Percentiles rank a stretch among this genome's conserved stretches.
Conservation (phyloP, 768 basidiomycete genomes). For the Cystofilobasidium capitatum region DNA sequence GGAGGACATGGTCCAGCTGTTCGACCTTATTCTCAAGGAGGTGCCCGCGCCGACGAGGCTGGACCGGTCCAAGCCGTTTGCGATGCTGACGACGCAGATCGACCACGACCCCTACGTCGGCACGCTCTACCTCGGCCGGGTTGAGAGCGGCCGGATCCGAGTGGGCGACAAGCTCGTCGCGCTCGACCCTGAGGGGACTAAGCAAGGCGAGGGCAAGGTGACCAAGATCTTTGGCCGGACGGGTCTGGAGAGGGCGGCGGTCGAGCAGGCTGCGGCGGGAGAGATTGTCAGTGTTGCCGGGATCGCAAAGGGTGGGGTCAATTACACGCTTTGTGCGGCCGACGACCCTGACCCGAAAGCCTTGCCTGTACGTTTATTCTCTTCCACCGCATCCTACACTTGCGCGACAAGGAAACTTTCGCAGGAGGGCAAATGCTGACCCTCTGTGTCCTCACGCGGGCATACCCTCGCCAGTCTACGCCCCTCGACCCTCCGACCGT, state of each 20-base stretch:
- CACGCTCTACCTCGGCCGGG: slow-evolving; percentile 23
- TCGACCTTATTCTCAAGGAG: slow-evolving; percentile 26
- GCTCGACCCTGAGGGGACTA: slow-evolving; percentile 20
- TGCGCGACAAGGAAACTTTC: no score
- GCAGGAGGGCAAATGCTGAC: no score
- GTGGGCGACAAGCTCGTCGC: slow-evolving; percentile 22
- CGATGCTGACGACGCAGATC: slow-evolving; percentile 28
- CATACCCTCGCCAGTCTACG: slow-evolving; percentile 21
- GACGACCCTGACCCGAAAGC: slow-evolving; percentile 14
- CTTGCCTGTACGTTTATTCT: slow-evolving; percentile 7
- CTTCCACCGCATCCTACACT: neutral
- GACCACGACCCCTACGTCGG: slow-evolving; percentile 25
- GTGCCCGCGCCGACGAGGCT: slow-evolving; percentile 24
- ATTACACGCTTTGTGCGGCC: slow-evolving; percentile 17
- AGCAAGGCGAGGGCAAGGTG: slow-evolving; percentile 26
- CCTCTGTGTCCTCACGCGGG: no score
- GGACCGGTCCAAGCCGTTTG: slow-evolving; percentile 22
- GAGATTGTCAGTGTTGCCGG: slow-evolving; percentile 27
- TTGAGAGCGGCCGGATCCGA: slow-evolving; percentile 20
- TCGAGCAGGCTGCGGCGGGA: slow-evolving; percentile 26
- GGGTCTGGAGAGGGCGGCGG: slow-evolving; percentile 20
- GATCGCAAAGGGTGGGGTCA: slow-evolving; percentile 18
- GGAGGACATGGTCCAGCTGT: slow-evolving; percentile 20
- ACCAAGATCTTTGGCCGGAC: slow-evolving; percentile 25
- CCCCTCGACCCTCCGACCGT: slow-evolving; percentile 28